These are phyloP conservation scores for Rhinocladiella mackenziei DNA, from an alignment of 2,329 filamentous ascomycete species.

Conservation along the genomic window DNA sequence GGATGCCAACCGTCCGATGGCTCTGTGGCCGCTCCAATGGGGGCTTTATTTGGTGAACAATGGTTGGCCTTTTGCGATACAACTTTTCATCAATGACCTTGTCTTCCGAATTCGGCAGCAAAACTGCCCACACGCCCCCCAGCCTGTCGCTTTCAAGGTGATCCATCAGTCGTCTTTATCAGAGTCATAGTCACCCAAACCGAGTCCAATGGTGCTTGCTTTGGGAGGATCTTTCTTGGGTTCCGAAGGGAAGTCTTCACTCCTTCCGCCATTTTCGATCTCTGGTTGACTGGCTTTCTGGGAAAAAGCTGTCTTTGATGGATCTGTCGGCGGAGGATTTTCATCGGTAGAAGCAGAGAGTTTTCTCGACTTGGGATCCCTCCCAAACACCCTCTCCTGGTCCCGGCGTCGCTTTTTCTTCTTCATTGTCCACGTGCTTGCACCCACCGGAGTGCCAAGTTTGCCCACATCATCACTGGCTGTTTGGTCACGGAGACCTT, in stretches of 20 bases:
- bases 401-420: conserved; percentile 52
- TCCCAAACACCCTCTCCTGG: conserved; percentile 41
- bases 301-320: background rate
- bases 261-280: background rate
- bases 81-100: no score
- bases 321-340: conserved; percentile 8
- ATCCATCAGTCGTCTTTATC: conserved; percentile 36
- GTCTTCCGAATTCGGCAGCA: no score
- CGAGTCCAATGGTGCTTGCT: conserved; percentile 32
- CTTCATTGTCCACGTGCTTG: conserved; percentile 48
- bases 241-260: background rate
- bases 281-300: background rate
- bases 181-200: conserved; percentile 40
- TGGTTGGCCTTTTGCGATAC: no score
- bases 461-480: background rate
- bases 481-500: conserved; percentile 30
- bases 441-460: conserved; percentile 6
- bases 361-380: conserved; percentile 43
- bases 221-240: conserved; percentile 17
- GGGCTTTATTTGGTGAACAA: background rate
- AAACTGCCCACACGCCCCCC: no score
- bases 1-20: background rate
- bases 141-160: no score
- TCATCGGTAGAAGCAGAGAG: conserved; percentile 32
- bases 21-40: background rate